A percentile compares a stretch with the other conserved stretches of the same genome.
These are phyloP conservation scores for Capronia americana DNA, from an alignment of 2,329 filamentous ascomycete genomes.

Conservation along the genomic window DNA sequence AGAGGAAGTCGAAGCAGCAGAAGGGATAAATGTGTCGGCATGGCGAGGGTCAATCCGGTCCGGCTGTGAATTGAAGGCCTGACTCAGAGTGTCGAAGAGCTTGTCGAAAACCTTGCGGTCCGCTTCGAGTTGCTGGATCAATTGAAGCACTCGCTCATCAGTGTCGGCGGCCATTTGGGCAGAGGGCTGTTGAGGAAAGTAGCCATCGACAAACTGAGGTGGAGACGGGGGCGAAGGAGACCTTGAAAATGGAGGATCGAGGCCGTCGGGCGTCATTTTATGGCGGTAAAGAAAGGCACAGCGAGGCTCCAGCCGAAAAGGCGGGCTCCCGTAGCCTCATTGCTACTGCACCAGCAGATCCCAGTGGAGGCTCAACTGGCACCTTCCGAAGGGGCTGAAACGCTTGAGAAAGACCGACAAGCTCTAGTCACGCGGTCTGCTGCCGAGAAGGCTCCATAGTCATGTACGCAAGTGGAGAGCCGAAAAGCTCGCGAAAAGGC, in stretches of 20 bases:
- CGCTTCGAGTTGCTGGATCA: constrained; percentile 38
- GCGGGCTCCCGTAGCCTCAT: constrained; percentile 16
- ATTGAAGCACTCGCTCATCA: constrained; percentile 30
- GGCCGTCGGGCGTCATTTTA: constrained; percentile 25
- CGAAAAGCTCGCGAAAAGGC: not conserved
- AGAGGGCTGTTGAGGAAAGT: constrained; percentile 25
- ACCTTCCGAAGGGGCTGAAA: not conserved
- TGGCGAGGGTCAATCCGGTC: constrained; percentile 9
- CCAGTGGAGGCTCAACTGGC: not conserved
- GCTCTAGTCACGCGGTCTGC: not conserved
- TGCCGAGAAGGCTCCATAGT: not conserved
- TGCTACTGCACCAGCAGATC: constrained; percentile 8
- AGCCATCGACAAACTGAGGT: constrained; percentile 28
- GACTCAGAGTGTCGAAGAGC: constrained; percentile 36
- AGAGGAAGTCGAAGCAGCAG: constrained; percentile 19
- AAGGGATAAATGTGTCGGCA: constrained; percentile 7
- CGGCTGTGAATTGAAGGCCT: constrained; percentile 32
- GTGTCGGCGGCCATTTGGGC: constrained; percentile 38
- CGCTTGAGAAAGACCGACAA: not conserved
- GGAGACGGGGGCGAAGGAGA: constrained; percentile 21
- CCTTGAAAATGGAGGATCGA: constrained; percentile 5
- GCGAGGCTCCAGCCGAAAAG: constrained; percentile 24
- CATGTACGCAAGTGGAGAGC: not conserved
- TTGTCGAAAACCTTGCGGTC: constrained; percentile 37
- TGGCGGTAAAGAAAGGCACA: constrained; percentile 6